Base-by-base conservation (phyloP, 257 asterid genomes). In the Anisodus acutangulus region DNA sequence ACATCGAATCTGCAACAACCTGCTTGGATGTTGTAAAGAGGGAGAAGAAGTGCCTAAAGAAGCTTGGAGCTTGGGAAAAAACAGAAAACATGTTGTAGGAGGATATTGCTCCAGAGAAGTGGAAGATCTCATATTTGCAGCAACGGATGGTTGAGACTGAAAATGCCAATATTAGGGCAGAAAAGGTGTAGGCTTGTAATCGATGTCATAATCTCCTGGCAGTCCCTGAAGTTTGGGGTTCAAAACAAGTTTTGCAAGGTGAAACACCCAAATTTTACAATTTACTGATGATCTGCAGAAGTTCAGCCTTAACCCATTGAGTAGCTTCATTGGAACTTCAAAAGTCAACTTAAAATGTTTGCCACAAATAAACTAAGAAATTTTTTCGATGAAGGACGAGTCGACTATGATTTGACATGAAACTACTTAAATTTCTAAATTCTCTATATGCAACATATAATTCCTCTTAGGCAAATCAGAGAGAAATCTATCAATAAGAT, bases 31-130 rank as follows among this genome's bases (percentile, higher is more conserved):
- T 92, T 68, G 93, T 93, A 54, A 94, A 91, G 86, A 91, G 97
- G 89, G 99, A 95, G 92, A 95, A 94, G 79, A 93, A 91, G 86
- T 88, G 84, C 67, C 88, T 89, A 26, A 94, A 92, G 92, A 94
- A 85, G 92, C 93, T 95, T 85, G 66, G 90, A 89, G 91, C 92
- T n/a, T 91, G 97, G 97, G 95, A 22, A 94, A 85, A 95, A 93
- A 94, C 35, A 31, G 35, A 31, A 31, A 31, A 31, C 55, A 94
- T 94, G 88, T 86, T 95, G 91, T 97, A 95, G 90, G 97, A 91
- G 79, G 97, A 94, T 62, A 91, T 92, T 86, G 87, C 92, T 2
- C 90, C 84, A 3, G 97, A 88, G 85, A 92, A 90, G 84, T 91
- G 59, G 88, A 92, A 89, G 90, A 89, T 92, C 64, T 66, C 85